Conservation (phyloP, 1,284 basidiomycete species). For the Boletus semigastroideus region DNA sequence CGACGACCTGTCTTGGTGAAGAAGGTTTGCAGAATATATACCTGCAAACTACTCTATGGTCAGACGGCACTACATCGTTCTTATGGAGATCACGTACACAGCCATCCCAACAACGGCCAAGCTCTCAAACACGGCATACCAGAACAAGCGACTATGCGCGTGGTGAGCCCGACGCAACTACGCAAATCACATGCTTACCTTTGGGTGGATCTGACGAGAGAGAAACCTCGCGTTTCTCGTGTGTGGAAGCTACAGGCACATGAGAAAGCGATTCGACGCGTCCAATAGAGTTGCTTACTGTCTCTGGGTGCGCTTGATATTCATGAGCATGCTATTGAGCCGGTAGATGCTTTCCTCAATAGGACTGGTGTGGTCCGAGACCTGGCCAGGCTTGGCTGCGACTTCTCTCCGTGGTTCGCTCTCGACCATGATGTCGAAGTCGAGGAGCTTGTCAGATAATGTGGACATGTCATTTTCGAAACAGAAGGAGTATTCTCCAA, state of each 20-base stretch:
- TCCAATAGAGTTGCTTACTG: slow-evolving; percentile 53
- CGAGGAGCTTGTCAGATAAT: slow-evolving; percentile 86
- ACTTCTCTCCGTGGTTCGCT: slow-evolving; percentile 86
- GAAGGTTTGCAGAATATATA: slow-evolving; percentile 90
- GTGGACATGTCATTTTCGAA: slow-evolving; percentile 97
- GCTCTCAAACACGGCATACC: slow-evolving; percentile 84
- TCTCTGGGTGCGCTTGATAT: slow-evolving; percentile 89
- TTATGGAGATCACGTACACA: slow-evolving; percentile 48
- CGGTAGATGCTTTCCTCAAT: slow-evolving; percentile 94
- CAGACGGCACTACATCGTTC: background rate
- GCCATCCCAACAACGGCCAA: slow-evolving; percentile 81
- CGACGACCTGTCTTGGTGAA: slow-evolving; percentile 85
- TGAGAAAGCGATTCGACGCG: slow-evolving; percentile 6
- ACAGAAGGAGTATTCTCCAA: slow-evolving; percentile 98
- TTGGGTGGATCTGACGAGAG: slow-evolving; percentile 75
- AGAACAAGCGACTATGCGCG: slow-evolving; percentile 73
- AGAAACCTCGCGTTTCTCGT: slow-evolving; percentile 78
- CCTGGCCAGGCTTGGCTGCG: slow-evolving; percentile 78
- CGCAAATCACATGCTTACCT: slow-evolving; percentile 45
- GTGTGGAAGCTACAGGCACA: slow-evolving; percentile 66
- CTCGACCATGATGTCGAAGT: slow-evolving; percentile 98
- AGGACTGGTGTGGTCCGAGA: slow-evolving; percentile 86
- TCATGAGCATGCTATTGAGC: slow-evolving; percentile 80
- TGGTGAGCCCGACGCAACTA: slow-evolving; percentile 26
- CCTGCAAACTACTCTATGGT: slow-evolving; percentile 63